Conservation (phyloP, 2,329 filamentous ascomycete genomes). For the Colletotrichum neosansevieriae region DNA sequence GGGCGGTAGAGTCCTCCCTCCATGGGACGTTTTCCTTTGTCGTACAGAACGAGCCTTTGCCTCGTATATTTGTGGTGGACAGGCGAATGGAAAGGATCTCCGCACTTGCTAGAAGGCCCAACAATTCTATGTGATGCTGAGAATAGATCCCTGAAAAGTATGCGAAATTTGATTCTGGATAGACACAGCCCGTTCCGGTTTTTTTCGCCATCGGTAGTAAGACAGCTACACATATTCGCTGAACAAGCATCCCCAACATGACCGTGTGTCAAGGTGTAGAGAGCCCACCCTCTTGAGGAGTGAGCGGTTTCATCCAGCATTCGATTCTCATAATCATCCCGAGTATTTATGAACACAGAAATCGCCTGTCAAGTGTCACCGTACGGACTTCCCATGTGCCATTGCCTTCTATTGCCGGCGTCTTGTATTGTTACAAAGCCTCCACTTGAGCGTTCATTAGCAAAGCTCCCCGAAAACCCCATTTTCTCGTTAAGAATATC, state of each 20-base stretch:
- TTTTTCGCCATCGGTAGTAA: too few species aligned
- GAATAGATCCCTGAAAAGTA: too few species aligned
- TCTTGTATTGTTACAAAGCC: constrained; percentile 41
- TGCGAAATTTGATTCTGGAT: too few species aligned
- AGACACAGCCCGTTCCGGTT: too few species aligned
- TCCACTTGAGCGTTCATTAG: constrained; percentile 23
- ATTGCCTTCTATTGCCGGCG: constrained; percentile 40
- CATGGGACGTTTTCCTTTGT: constrained; percentile 28
- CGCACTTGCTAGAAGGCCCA: neutral
- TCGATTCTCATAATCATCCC: too few species aligned
- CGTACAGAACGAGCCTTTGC: constrained; percentile 3
- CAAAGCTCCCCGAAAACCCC: constrained; percentile 2
- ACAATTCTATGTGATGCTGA: neutral
- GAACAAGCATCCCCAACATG: too few species aligned
- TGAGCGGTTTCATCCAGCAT: too few species aligned
- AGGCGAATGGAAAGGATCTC: neutral
- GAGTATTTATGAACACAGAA: too few species aligned
- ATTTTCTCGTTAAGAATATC: neutral
- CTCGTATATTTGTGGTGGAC: neutral
- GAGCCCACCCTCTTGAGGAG: too few species aligned
- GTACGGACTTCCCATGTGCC: constrained; percentile 4
- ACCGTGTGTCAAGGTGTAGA: too few species aligned
- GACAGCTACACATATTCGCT: too few species aligned
- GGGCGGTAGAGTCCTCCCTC: constrained; percentile 16
- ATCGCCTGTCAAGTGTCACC: too few species aligned